Percentiles rank a stretch among this genome's conserved stretches.
Evolutionary conservation across 176 grass and related monocot species (phyloP).

Genomic region (Alopecurus myosuroides): DNA sequence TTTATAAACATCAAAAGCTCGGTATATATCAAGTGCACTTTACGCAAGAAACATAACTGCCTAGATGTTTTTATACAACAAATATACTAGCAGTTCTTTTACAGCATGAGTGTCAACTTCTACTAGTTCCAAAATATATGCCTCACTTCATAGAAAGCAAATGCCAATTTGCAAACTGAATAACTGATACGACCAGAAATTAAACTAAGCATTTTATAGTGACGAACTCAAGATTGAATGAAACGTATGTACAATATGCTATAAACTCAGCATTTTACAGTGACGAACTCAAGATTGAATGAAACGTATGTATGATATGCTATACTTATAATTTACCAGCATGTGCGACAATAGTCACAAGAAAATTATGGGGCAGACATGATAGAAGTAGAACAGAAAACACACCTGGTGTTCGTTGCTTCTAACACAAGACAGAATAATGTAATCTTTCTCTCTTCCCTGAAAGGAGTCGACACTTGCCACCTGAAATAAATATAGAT

Average conservation of each 20-base stretch:
- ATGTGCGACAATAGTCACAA: not conserved
- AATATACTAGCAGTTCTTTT: not conserved
- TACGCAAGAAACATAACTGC: not conserved
- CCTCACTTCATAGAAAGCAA: not conserved
- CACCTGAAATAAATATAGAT: slow-evolving; percentile 55
- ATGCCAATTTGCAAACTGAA: not conserved
- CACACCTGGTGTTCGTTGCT: slow-evolving; percentile 98
- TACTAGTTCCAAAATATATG: not conserved
- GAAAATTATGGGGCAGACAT: not conserved
- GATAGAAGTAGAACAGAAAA: slow-evolving; percentile 16
- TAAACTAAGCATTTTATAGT: not conserved
- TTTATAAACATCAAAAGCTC: not conserved
- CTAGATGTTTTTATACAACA: not conserved
- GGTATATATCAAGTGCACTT: not conserved
- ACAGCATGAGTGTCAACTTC: not conserved
- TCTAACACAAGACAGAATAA: slow-evolving; percentile 97
- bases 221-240: not conserved
- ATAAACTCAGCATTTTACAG: not conserved
- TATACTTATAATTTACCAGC: not conserved
- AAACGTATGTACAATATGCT: not conserved
- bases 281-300: not conserved
- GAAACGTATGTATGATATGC: not conserved
- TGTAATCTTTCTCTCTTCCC: slow-evolving; percentile 99
- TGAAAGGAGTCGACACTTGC: slow-evolving; percentile 99
- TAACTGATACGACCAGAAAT: not conserved